Percentiles rank a stretch among this genome's conserved stretches.
These are phyloP conservation scores for Myxozyma monticola DNA, from an alignment of 805 yeast genomes.

Conservation along the genomic window DNA sequence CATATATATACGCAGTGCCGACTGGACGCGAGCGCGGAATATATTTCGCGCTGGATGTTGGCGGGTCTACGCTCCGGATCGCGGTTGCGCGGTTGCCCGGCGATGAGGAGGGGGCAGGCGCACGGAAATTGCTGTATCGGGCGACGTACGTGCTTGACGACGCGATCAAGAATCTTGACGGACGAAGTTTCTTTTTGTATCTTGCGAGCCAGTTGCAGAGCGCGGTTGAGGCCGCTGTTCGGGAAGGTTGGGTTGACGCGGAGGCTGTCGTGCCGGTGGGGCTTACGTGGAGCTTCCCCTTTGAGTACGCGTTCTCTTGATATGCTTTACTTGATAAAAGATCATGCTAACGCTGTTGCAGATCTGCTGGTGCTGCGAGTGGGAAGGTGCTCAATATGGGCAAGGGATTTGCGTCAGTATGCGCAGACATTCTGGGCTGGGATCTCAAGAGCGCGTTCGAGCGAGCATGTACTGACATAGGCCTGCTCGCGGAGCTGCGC, in stretches of 20 bases:
- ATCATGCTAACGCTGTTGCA: not conserved
- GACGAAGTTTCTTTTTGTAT: slow-evolving; percentile 38
- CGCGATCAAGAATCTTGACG: slow-evolving; percentile 33
- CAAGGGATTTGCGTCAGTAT: slow-evolving; percentile 74
- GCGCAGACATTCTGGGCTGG: slow-evolving; percentile 65
- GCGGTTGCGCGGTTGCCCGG: slow-evolving; percentile 76
- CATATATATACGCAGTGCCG: slow-evolving; percentile 75
- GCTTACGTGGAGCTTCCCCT: slow-evolving; percentile 41
- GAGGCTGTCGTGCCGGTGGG: slow-evolving; percentile 31
- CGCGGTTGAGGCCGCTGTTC: slow-evolving; percentile 2
- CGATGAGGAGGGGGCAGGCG: slow-evolving; percentile 38
- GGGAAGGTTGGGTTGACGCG: slow-evolving; percentile 4
- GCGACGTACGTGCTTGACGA: slow-evolving; percentile 30
- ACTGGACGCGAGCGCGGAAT: slow-evolving; percentile 75
- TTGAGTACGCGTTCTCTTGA: slow-evolving; percentile 22
- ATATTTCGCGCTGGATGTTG: slow-evolving; percentile 80
- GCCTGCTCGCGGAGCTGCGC: slow-evolving; percentile 62
- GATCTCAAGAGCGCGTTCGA: slow-evolving; percentile 76
- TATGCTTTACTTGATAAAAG: not conserved
- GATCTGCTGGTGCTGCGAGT: slow-evolving; percentile 30
- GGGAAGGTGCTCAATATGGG: slow-evolving; percentile 39
- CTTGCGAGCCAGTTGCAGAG: slow-evolving; percentile 34
- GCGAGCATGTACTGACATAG: slow-evolving; percentile 53
- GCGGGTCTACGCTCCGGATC: slow-evolving; percentile 91
- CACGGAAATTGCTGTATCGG: slow-evolving; percentile 26